Evolutionary conservation across 2,329 filamentous ascomycete species (phyloP), one percentile per base, ranked within the genome.

Genomic region (Apiospora malaysiana): DNA sequence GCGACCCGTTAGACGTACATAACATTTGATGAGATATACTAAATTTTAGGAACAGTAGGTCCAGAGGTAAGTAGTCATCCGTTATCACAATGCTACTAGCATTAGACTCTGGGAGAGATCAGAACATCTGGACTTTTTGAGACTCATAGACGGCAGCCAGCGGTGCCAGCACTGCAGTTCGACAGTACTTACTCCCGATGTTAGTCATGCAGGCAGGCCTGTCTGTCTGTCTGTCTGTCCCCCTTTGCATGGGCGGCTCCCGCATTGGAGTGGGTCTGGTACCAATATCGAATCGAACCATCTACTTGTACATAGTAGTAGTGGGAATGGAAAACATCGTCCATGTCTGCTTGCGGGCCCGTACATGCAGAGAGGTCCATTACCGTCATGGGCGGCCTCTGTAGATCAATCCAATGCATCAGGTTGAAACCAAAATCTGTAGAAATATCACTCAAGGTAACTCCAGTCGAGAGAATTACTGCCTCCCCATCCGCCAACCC

Each of bases 311-410:
- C n/a, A 21, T 32, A 32, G 56, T 14, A 63, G 40, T 10, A 63
- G n/a, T n/a, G n/a, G n/a, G n/a, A n/a, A n/a, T 56, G 49, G 49
- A 56, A 25, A 56, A 16, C 49, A 32, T 32, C 23, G 49, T 56
- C 27, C 32, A 4, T 32, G 32, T 32, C 32, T 32, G 32, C 51
- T 59, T 59, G 51, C 27, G 27, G 51, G 27, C 51, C 51, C 27
- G 27, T 32, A 18, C 18, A 59, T 18, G 32, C 12, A 45, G 1
- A 45, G 40, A n/a, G 27, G 56, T 32, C 56, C 56, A 40, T 63
- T 21, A 40, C 40, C 56, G 56, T 63, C 32, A 63, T 63, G 18
- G 56, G 56, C 51, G 27, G 51, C 51, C 51, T 59, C 51, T 59
- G 51, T 37, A 59, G 51, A 59, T 59, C 51, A 21, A 16, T 21